Evolutionary conservation across 75 land plant species (phyloP).

Genomic region (Chamaecyparis obtusa): DNA sequence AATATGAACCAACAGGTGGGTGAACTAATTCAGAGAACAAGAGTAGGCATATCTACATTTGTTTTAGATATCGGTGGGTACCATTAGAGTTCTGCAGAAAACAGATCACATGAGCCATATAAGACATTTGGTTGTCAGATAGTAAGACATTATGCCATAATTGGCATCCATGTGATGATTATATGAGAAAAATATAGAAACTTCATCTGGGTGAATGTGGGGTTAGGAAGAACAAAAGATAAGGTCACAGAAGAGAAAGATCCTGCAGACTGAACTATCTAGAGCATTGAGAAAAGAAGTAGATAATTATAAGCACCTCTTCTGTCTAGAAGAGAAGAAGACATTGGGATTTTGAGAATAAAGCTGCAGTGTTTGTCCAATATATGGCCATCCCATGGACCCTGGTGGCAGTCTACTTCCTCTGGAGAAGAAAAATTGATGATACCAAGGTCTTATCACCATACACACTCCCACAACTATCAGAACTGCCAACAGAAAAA

Average conservation of each 20-base stretch:
- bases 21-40: too few species aligned
- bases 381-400: slow-evolving; percentile 77
- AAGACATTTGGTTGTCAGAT: too few species aligned
- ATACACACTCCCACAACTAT: background rate
- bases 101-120: too few species aligned
- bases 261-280: too few species aligned
- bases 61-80: too few species aligned
- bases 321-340: slow-evolving; percentile 51
- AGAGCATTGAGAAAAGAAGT: background rate
- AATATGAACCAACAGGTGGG: too few species aligned
- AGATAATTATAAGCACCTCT: slow-evolving; percentile 31
- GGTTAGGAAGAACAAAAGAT: background rate
- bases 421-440: background rate
- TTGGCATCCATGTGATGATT: too few species aligned
- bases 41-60: too few species aligned
- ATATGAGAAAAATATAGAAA: background rate
- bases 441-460: background rate
- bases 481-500: background rate
- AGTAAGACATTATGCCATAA: too few species aligned
- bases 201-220: background rate
- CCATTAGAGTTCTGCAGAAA: too few species aligned
- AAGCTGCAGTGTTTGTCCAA: slow-evolving; percentile 67
- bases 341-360: slow-evolving; percentile 49
- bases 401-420: slow-evolving; percentile 54
- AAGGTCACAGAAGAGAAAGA: too few species aligned